Conservation (phyloP, 805 yeast species). For the Candida insectalens region DNA sequence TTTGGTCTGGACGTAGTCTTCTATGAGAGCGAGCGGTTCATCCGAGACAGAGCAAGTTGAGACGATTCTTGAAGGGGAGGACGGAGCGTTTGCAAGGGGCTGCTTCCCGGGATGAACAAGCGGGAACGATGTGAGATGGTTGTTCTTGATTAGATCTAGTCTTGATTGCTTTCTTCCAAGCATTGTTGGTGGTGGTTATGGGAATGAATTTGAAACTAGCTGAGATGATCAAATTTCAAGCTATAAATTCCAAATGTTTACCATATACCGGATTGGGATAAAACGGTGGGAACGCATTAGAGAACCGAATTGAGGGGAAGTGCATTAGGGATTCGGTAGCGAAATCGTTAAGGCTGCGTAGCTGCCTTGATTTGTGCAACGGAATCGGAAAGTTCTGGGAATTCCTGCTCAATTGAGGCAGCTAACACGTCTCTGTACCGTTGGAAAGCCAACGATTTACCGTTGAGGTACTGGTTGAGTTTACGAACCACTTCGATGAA, state of each 20-base stretch:
- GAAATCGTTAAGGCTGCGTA: too few species aligned
- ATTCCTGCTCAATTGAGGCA: conserved; percentile 60
- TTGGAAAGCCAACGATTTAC: conserved; percentile 57
- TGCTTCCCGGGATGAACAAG: conserved; percentile 35
- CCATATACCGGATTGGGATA: not conserved
- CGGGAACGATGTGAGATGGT: conserved; percentile 40
- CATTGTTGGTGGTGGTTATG: too few species aligned
- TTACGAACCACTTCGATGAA: conserved; percentile 90
- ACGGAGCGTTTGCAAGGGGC: conserved; percentile 3
- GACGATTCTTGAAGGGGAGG: not conserved
- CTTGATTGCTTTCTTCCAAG: conserved; percentile 26
- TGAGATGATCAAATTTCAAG: not conserved
- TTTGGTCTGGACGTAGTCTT: conserved; percentile 37
- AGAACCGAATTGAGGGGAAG: too few species aligned
- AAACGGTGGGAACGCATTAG: too few species aligned
- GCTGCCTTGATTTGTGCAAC: conserved; percentile 53
- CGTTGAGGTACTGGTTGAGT: conserved; percentile 79
- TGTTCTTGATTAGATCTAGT: conserved; percentile 38
- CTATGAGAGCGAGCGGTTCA: conserved; percentile 33
- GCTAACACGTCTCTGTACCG: conserved; percentile 58
- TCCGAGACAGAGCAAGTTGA: not conserved
- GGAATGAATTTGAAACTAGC: too few species aligned
- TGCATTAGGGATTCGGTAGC: too few species aligned
- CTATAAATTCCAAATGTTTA: too few species aligned
- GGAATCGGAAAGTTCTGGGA: conserved; percentile 58